These are phyloP conservation scores for Ophiostoma novo-ulmi DNA, from an alignment of 2,329 filamentous ascomycete species.

Conservation along the genomic window DNA sequence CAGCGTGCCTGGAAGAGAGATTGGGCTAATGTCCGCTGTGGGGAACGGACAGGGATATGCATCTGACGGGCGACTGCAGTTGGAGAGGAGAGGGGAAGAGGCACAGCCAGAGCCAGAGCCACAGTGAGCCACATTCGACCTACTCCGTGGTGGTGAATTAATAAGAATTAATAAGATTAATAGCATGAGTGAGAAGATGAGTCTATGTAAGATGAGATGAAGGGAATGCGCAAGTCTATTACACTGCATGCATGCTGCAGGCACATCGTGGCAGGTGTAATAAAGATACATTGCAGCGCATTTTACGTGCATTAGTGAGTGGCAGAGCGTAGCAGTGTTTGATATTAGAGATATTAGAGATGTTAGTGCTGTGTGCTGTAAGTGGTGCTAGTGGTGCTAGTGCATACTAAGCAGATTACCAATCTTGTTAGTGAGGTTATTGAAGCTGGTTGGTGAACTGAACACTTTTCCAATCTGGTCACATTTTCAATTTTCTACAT, in stretches of 20 bases:
- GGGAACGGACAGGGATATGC: constrained; percentile 8
- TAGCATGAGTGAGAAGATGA: not conserved
- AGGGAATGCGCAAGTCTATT: not conserved
- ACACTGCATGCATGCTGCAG: not conserved
- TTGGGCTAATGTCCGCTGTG: constrained; percentile 25
- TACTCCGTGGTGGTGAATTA: no score
- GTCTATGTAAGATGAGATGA: not conserved
- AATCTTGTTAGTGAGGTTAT: no score
- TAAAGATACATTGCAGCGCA: not conserved
- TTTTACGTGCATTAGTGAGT: constrained; percentile 1
- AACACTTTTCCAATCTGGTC: no score
- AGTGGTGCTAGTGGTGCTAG: not conserved
- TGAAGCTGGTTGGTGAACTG: no score
- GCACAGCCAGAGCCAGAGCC: no score
- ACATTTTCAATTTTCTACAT: not conserved
- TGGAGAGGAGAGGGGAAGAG: no score
- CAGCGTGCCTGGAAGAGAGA: constrained; percentile 19
- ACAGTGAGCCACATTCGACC: not conserved
- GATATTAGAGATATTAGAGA: no score
- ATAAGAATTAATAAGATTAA: no score
- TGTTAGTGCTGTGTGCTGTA: not conserved
- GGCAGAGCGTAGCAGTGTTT: not conserved
- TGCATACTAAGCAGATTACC: not conserved
- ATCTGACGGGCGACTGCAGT: not conserved
- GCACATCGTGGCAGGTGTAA: not conserved